Evolutionary conservation across 306 rosid species (phyloP), one percentile per base, ranked within the genome.

Genomic region (Comarum palustre): DNA sequence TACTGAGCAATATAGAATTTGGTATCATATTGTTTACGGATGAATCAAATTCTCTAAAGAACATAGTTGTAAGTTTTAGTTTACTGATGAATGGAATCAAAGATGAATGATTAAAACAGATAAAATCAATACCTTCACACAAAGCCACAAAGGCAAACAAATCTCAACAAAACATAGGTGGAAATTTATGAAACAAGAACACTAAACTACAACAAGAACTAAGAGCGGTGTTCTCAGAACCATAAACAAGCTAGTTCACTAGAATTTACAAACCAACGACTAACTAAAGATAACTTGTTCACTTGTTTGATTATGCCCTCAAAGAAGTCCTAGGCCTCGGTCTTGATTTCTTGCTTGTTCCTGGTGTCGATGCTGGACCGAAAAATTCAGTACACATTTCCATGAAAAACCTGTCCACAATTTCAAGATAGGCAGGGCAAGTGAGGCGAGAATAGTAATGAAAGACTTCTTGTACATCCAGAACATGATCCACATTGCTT

Each of bases 381-480:
- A 85, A 84, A 41, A 90, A 89, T 66, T 95, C 97, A 0, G 81
- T 76, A 43, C 74, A 90, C 62, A 87, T 80, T 39, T 95, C 96
- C 82, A 82, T 70, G 87, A 95, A 91, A 79, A 95, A 95, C 24
- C 59, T 88, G 75, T 95, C 96, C 20, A 95, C 91, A 45, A 95
- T 90, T 42, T 95, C 96, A 34, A 95, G 81, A 76, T 90, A 95
- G 16, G 85, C 87, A 3, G 99, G 96, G 66, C 88, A 91, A 76
- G 90, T 85, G 74, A 91, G 88, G 2, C 87, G 73, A 68, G 99
- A 95, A 64, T 95, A 95, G 73, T 91, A 91, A 81, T 91, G 88
- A 83, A 90, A 91, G 79, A 88, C 82, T 77, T 95, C 99, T 79
- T 91, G 93, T 61, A 95, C 88, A 84, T 91, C 99, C 82, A 91